A percentile compares a stretch with the other conserved stretches of the same genome.
phyloP scores from a whole-genome alignment of 75 land plant genomes.

The Adiantum capillusveneris region DNA sequence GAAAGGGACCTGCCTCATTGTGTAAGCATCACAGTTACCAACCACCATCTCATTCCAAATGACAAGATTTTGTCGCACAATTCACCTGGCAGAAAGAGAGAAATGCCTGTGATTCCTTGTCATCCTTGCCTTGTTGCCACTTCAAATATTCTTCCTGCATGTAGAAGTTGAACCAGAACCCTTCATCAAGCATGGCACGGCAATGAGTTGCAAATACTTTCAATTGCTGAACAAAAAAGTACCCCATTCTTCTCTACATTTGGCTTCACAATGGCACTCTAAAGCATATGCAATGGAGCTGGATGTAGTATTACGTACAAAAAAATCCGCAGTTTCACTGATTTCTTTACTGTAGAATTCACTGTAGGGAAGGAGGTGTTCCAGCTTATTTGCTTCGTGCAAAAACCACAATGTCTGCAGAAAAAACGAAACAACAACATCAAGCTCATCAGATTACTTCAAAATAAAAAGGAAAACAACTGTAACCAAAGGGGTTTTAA shows the following conservation, averaged over 20 bases:
- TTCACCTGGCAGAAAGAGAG: slow-evolving; percentile 34
- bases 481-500: too few species aligned
- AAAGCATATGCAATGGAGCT: neutral
- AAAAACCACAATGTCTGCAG: slow-evolving; percentile 27
- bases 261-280: too few species aligned
- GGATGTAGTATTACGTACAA: slow-evolving; percentile 11
- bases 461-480: too few species aligned
- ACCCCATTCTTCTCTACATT: too few species aligned
- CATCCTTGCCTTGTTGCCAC: slow-evolving; percentile 14
- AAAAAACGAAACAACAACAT: too few species aligned
- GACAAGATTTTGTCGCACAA: neutral
- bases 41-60: neutral
- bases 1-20: slow-evolving; percentile 38
- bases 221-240: too few species aligned
- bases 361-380: slow-evolving; percentile 18
- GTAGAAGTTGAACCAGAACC: neutral
- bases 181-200: neutral
- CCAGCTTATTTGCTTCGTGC: slow-evolving; percentile 27
- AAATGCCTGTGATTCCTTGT: slow-evolving; percentile 12
- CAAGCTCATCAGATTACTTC: too few species aligned
- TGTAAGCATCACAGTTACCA: neutral
- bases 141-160: slow-evolving; percentile 23
- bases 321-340: slow-evolving; percentile 19
- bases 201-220: too few species aligned
- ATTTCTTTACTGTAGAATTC: slow-evolving; percentile 29